Evolutionary conservation across 2,329 filamentous ascomycete species (phyloP), one percentile per base, ranked within the genome.

Genomic region (Meredithiella fracta): DNA sequence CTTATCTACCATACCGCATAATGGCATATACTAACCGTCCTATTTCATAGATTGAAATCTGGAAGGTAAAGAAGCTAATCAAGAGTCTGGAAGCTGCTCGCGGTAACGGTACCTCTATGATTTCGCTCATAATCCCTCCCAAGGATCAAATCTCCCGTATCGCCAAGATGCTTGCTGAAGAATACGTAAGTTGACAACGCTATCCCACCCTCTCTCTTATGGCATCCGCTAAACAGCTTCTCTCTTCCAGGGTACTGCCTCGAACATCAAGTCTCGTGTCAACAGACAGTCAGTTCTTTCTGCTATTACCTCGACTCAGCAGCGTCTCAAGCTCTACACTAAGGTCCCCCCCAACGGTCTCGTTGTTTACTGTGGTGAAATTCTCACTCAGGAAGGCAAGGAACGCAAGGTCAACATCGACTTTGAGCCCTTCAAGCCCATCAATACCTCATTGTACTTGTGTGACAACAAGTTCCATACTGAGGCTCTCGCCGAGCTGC

Each of bases 401-500:
- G 92, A 98, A 74, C 80, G 92, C 67, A 98, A 96, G 78, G 94
- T 98, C 76, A 98, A 98, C 73, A 98, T 98, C 69, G 94, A 98
- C 69, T 98, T 98, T 69, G 92, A 98, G 73, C 92, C 92, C 31
- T 98, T 98, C 79, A 98, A 98, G 78, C 92, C 92, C 60, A 98
- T 98, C 81, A 98, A 98, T 73, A 98, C 92, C 37, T 98, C 94
- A 47, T 80, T 98, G 50, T 98, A 98, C 70, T 86, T 98, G 60
- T 98, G 92, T 74, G 92, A 98, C 81, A 98, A 98, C 78, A 98
- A 98, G 68, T 98, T 98, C 72, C 92, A 98, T 69, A 98, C 92
- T 58, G 92, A 98, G 72, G 91, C 92, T 17, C 75, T 98, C 62
- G 92, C 90, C 62, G 92, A 98, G 74, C 80, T 98, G 65, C 83